Conservation (phyloP, 306 rosid species). For the Sechiopsis laciniata region DNA sequence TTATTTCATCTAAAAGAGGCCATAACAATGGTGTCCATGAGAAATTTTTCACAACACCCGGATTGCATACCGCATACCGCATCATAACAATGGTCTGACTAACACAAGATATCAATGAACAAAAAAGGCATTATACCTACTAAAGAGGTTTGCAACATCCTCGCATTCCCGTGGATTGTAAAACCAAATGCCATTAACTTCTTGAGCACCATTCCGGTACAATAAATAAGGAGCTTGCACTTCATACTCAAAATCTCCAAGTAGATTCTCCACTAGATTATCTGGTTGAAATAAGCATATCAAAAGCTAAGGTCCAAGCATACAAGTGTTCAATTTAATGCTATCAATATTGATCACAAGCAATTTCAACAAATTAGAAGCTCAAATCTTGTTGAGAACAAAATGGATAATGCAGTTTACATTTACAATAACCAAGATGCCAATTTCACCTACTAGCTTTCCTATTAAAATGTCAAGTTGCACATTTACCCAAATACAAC, state of each 20-base stretch:
- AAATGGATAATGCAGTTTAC: not conserved
- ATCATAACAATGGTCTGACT: too few relatives aligned
- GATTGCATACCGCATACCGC: too few relatives aligned
- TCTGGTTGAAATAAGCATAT: slow-evolving; percentile 39
- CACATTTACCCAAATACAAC: slow-evolving; percentile 2
- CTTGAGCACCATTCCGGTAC: slow-evolving; percentile 85
- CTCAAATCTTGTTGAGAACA: not conserved
- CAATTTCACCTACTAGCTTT: not conserved
- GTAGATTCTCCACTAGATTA: slow-evolving; percentile 86
- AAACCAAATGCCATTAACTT: slow-evolving; percentile 98
- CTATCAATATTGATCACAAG: not conserved
- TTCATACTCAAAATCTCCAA: slow-evolving; percentile 92
- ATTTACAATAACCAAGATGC: not conserved
- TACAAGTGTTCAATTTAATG: not conserved
- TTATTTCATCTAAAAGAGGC: not conserved
- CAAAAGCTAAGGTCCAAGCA: not conserved
- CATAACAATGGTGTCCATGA: not conserved
- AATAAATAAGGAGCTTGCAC: slow-evolving; percentile 79
- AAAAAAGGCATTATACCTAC: slow-evolving; percentile 38
- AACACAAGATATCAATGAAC: slow-evolving; percentile 7
- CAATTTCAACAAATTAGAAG: not conserved
- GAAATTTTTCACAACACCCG: too few relatives aligned
- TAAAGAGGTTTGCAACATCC: slow-evolving; percentile 88
- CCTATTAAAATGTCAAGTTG: slow-evolving; percentile 9
- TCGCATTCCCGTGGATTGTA: slow-evolving; percentile 85